Conservation (phyloP, 2,329 filamentous ascomycete species). For the Aspergillus udagawae region DNA sequence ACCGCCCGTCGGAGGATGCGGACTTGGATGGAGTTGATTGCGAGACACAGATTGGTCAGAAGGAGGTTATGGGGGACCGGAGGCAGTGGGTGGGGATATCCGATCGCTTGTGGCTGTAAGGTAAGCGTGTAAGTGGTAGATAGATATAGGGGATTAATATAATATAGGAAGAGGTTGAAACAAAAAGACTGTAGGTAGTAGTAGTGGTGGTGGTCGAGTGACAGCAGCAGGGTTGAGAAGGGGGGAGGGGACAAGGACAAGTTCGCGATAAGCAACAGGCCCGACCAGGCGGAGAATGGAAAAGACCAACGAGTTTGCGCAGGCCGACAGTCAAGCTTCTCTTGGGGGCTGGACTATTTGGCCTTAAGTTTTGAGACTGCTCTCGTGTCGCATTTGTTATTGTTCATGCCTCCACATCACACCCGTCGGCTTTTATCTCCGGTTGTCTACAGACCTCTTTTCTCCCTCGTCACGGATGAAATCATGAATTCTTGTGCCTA, state of each 20-base stretch:
- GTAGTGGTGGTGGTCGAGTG: conserved; percentile 10
- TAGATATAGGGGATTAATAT: background rate
- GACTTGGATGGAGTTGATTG: background rate
- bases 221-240: conserved; percentile 46
- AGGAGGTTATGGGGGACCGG: background rate
- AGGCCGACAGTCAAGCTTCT: conserved; percentile 32
- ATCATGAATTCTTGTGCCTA: background rate
- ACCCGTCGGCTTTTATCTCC: conserved; percentile 5
- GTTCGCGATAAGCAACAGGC: conserved; percentile 24
- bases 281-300: conserved; percentile 18
- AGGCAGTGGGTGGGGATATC: background rate
- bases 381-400: conserved; percentile 12
- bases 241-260: conserved; percentile 66
- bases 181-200: background rate
- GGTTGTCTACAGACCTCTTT: conserved; percentile 9
- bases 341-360: conserved; percentile 16
- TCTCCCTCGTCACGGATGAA: background rate
- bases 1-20: background rate
- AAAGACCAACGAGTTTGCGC: conserved; percentile 19
- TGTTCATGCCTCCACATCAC: background rate
- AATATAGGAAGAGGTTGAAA: background rate
- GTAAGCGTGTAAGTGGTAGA: background rate
- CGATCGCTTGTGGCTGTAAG: background rate
- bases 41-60: background rate
- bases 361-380: background rate